phyloP scores from a whole-genome alignment of 345 rosid genomes.

The Passiflora organensis region DNA sequence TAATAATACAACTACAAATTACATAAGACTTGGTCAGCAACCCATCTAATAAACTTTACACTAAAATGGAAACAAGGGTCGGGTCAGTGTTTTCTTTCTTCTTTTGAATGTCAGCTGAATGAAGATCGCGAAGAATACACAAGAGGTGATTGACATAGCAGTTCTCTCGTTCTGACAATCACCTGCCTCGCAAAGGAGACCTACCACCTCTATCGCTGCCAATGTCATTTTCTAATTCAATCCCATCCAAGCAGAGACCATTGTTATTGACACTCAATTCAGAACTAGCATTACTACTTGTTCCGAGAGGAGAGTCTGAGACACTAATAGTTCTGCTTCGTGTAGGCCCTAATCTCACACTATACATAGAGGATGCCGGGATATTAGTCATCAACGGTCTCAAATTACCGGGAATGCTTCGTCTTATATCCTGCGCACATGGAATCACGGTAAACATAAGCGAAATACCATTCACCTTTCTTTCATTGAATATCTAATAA shows the following conservation, averaged over 20 bases:
- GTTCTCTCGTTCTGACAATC: constrained; percentile 8
- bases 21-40: constrained; percentile 19
- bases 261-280: constrained; percentile 82
- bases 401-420: constrained; percentile 80
- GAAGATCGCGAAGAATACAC: constrained; percentile 19
- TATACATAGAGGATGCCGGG: constrained; percentile 96
- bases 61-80: constrained; percentile 15
- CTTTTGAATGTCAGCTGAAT: constrained; percentile 9
- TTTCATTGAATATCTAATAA: background rate
- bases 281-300: constrained; percentile 96
- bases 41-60: constrained; percentile 33
- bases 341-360: constrained; percentile 81
- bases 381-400: constrained; percentile 89
- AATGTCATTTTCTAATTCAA: constrained; percentile 57
- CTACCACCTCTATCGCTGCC: constrained; percentile 58
- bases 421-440: constrained; percentile 70
- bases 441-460: too few relatives aligned
- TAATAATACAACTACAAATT: constrained; percentile 27
- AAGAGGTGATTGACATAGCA: background rate
- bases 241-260: constrained; percentile 53
- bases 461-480: too few relatives aligned
- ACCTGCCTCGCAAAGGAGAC: constrained; percentile 72
- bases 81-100: constrained; percentile 9
- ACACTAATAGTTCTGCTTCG: constrained; percentile 63
- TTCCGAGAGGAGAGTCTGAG: constrained; percentile 89